Percentiles rank a stretch among this genome's conserved stretches.
Conservation (phyloP, 495 filamentous ascomycete genomes). For the Penicillium flavigenum region DNA sequence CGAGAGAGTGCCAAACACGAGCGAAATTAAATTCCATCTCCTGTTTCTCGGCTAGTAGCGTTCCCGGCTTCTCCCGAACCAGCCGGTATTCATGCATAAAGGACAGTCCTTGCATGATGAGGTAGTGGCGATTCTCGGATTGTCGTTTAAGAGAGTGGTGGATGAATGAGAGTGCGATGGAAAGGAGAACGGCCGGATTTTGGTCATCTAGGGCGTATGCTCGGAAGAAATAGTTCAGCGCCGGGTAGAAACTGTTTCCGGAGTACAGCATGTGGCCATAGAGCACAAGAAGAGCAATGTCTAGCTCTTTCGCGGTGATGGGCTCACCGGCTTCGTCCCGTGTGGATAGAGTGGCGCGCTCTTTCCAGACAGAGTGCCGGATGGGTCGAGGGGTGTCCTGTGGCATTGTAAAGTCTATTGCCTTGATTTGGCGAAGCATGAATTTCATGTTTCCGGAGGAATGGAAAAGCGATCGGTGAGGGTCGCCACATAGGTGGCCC, state of each 20-base stretch:
- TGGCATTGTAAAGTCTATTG: conserved; percentile 68
- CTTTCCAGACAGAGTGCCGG: conserved; percentile 41
- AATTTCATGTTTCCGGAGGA: conserved; percentile 74
- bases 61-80: conserved; percentile 43
- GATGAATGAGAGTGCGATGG: conserved; percentile 67
- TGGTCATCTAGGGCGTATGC: conserved; percentile 75
- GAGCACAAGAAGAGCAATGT: conserved; percentile 75
- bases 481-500: conserved; percentile 59
- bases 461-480: conserved; percentile 51
- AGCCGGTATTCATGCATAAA: conserved; percentile 79
- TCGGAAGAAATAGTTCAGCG: conserved; percentile 88
- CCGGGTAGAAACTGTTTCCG: conserved; percentile 73
- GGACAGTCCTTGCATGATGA: conserved; percentile 76
- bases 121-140: conserved; percentile 82
- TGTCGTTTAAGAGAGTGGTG: conserved; percentile 86
- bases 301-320: conserved; percentile 54
- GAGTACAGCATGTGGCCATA: conserved; percentile 86
- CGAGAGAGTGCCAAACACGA: conserved; percentile 76
- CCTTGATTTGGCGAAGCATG: conserved; percentile 85
- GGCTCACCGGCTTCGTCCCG: conserved; percentile 47
- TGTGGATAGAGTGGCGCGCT: conserved; percentile 51
- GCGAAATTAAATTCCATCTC: conserved; percentile 92
- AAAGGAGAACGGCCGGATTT: conserved; percentile 75
- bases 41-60: conserved; percentile 54
- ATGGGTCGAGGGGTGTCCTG: conserved; percentile 25